Base-by-base conservation (phyloP, 805 yeast genomes). In the Isabelozyma rhagii region DNA sequence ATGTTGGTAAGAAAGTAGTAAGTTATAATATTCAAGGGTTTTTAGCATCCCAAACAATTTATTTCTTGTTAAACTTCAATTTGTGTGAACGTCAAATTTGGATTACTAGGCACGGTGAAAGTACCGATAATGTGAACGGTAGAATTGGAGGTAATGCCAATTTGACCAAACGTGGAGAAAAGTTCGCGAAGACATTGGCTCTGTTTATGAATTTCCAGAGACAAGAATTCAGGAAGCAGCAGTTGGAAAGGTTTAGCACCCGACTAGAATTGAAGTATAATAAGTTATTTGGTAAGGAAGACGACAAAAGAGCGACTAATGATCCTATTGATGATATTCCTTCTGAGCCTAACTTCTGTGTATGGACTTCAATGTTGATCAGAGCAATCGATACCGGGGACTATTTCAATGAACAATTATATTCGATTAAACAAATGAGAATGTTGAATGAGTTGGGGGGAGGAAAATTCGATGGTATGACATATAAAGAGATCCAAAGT, bases 51-150 rank as follows among this genome's bases (percentile, higher is more conserved):
- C 98, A 94, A 62, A 88, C 97, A 1, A 89, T 92, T 38, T 93
- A 90, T 63, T 94, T 90, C 72, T 72, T 93, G 55, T 75, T 93
- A 54, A 90, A 90, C 60, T 93, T 93, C 79, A 93, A 94, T 63
- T 75, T 93, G 41, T 80, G 86, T 50, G 94, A 89, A 63, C 79
- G 97, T 52, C 96, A 92, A 64, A 91, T 93, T 46, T 93, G 97
- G 91, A 87, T 93, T 53, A 85, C 97, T 1, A 81, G 99, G 53
- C 97, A 92, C 61, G 99, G 99, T 46, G 98, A 93, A 69, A 83
- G 92, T 55, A 78, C 79, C 34, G 97, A 91, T 63, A 93, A 93
- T 63, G 85, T 89, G 15, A 61, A 71, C 46, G 99, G 99, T 5
- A 76, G 82, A 47, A 90, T 93, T 56, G 98, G 99, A 9, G 99